These are phyloP conservation scores for Cyclotella sp. DNA, from an alignment of 108 stramenopile species.

Conservation along the genomic window DNA sequence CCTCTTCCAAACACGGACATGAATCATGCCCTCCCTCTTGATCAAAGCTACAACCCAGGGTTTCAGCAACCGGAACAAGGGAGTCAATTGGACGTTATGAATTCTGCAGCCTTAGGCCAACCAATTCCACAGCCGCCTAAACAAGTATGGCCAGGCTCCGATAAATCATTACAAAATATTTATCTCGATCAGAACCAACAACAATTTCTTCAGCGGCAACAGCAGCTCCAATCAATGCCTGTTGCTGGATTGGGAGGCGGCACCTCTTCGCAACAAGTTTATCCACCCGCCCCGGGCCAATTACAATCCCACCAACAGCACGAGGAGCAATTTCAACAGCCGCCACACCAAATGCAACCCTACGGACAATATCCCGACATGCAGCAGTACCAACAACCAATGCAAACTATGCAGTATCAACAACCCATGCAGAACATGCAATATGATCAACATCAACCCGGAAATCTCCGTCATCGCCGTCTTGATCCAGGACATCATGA, in stretches of 20 bases:
- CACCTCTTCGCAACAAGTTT: too few relatives aligned
- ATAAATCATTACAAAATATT: conserved; percentile 7
- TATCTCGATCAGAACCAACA: conserved; percentile 14
- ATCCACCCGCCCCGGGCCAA: conserved; percentile 3
- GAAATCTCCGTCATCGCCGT: conserved; percentile 29
- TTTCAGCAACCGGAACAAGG: too few relatives aligned
- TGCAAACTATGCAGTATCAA: conserved; percentile 10
- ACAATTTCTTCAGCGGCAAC: conserved; percentile 5
- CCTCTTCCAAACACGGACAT: background rate
- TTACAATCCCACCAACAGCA: background rate
- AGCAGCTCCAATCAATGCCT: conserved; percentile 5
- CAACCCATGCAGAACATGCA: background rate
- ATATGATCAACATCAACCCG: conserved; percentile 3
- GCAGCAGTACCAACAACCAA: conserved; percentile 13
- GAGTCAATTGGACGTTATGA: too few relatives aligned
- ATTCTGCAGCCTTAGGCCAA: background rate
- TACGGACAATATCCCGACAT: background rate
- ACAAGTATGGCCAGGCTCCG: background rate
- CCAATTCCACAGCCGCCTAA: background rate
- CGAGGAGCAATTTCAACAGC: conserved; percentile 11
- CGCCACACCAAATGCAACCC: background rate
- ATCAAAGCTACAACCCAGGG: too few relatives aligned
- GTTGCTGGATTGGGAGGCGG: background rate
- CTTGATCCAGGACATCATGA: conserved; percentile 58
- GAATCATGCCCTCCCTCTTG: too few relatives aligned